Base-by-base conservation (phyloP, 2,329 filamentous ascomycete species). In the Trichoderma pleuroti region DNA sequence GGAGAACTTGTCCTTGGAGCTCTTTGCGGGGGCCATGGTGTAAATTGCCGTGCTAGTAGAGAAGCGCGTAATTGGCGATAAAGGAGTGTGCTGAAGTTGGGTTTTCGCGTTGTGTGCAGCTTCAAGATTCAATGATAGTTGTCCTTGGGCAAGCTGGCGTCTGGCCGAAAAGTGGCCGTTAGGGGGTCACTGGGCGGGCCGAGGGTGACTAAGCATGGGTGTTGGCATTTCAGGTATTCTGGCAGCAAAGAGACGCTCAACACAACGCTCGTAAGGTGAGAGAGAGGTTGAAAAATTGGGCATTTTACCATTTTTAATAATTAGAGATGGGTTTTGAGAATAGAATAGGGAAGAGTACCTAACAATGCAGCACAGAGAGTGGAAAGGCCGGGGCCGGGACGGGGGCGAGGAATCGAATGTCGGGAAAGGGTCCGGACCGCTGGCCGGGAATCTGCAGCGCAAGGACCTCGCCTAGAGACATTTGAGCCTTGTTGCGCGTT, bases 1-100 rank as follows among this genome's bases (percentile, higher is more conserved):
- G 75, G 95, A 97, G 88, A 98, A 99, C 84, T 95, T 97, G 87
- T 96, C 78, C 77, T 82, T 81, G 65, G 77, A 72, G 46, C 76
- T 72, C 76, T 84, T 85, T 66, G 76, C 76, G 67, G 83, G 79
- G 70, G 86, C 84, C 86, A 88, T 88, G 76, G 75, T 75, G 8
- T 24, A 24, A 52, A 5, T 18, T 16, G 21, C 11, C 52, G 39
- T 26, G 54, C 3, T 42, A 32, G 60, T 18, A 18, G 30, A 32
- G 56, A 46, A 54, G 60, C 61, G 62, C 18, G 46, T 59, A 49
- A 64, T 42, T 60, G 67, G 52, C 60, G 70, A 70, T 30, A 73
- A 78, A 78, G 68, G 77, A 79, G 74, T 70, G 77, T 78, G 74
- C 72, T 72, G 61, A 72, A 76, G 73, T 74, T 75, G 74, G 74